These are phyloP conservation scores for Annulohypoxylon nitens DNA, from an alignment of 495 filamentous ascomycete species.

Conservation along the genomic window DNA sequence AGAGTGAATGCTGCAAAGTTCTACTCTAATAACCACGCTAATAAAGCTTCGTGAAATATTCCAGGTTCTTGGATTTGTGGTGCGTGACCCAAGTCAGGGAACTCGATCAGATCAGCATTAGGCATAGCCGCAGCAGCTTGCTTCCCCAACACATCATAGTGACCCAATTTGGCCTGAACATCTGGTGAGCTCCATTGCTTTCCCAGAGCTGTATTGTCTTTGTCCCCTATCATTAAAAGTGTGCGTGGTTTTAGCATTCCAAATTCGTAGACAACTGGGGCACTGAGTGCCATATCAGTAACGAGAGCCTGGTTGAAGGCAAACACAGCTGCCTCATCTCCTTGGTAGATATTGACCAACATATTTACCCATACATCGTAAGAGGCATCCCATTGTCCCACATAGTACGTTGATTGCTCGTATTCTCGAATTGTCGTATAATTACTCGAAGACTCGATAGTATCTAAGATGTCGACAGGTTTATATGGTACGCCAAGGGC, in stretches of 20 bases:
- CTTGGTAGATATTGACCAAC: slow-evolving; percentile 59
- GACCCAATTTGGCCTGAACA: slow-evolving; percentile 55
- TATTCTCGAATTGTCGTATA: slow-evolving; percentile 57
- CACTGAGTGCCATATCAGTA: slow-evolving; percentile 60
- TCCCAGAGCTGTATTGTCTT: slow-evolving; percentile 61
- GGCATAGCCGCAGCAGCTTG: slow-evolving; percentile 56
- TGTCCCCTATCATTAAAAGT: slow-evolving; percentile 57
- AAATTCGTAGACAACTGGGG: slow-evolving; percentile 61
- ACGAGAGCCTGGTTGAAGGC: slow-evolving; percentile 54
- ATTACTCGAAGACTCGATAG: slow-evolving; percentile 50
- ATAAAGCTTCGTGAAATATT: slow-evolving; percentile 52
- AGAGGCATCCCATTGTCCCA: slow-evolving; percentile 50
- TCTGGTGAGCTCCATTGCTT: slow-evolving; percentile 61
- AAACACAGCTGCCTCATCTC: slow-evolving; percentile 50
- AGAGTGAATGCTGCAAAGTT: not conserved
- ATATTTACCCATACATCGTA: slow-evolving; percentile 64
- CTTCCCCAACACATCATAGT: slow-evolving; percentile 59
- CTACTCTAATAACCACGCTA: slow-evolving; percentile 51
- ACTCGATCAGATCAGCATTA: slow-evolving; percentile 56
- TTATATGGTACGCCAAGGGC: slow-evolving; percentile 59
- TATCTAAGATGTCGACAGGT: slow-evolving; percentile 48
- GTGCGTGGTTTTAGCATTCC: slow-evolving; percentile 51
- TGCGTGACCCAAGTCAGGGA: slow-evolving; percentile 58
- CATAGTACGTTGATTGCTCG: slow-evolving; percentile 61
- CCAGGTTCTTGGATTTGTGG: slow-evolving; percentile 60